Conservation (phyloP, 2,329 filamentous ascomycete genomes). For the Nannizziopsis arthrosporioides region DNA sequence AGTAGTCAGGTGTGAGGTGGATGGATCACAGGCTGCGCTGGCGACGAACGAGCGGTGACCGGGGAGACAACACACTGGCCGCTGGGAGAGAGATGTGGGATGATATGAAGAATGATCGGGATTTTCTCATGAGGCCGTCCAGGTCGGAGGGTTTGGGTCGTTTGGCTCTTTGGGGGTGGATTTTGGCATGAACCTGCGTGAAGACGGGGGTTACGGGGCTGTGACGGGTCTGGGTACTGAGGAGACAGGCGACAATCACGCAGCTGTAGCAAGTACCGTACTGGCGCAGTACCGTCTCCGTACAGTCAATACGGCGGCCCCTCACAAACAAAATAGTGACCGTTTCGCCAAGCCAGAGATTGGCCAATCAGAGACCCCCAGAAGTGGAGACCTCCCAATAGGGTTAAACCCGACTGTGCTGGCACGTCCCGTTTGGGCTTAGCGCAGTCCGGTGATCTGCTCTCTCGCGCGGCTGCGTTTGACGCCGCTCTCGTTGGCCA, state of each 20-base stretch:
- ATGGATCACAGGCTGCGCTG: neutral
- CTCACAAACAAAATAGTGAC: conserved; percentile 1
- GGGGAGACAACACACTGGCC: neutral
- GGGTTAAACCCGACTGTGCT: conserved; percentile 8
- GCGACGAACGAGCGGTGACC: neutral
- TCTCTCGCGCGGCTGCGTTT: conserved; percentile 1
- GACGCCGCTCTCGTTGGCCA: too few species aligned
- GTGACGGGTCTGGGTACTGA: neutral
- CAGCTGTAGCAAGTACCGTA: neutral
- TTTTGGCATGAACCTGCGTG: too few species aligned
- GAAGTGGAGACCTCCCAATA: neutral
- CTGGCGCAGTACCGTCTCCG: neutral
- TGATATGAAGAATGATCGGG: neutral
- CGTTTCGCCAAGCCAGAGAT: conserved; percentile 6
- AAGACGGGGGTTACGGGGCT: neutral
- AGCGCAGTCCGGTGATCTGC: conserved; percentile 8
- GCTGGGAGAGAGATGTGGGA: neutral
- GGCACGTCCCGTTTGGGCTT: neutral
- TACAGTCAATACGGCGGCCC: neutral
- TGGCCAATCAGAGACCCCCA: neutral
- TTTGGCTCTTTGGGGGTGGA: too few species aligned
- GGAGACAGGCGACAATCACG: too few species aligned
- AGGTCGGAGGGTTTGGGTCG: neutral
- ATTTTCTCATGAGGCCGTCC: neutral
- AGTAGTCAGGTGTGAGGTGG: too few species aligned